Conservation (phyloP, 352 stramenopile genomes). For the Phytopythium sindhum region DNA sequence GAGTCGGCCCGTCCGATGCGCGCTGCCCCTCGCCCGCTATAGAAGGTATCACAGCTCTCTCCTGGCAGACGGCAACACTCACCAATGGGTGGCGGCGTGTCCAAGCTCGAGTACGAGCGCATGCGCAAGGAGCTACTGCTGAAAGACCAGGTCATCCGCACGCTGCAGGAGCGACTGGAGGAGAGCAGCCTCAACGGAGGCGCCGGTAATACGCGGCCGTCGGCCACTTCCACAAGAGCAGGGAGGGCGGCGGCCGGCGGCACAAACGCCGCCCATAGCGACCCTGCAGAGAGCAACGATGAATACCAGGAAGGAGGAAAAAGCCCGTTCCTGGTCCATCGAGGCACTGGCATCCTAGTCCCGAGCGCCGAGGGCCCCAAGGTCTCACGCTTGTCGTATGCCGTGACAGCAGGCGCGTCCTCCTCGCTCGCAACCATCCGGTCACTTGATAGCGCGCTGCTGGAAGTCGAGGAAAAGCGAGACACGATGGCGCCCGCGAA, state of each 20-base stretch:
- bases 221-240: not conserved
- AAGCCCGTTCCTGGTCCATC: not conserved
- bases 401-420: not conserved
- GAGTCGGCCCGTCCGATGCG: not conserved
- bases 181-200: constrained; percentile 17
- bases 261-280: not conserved
- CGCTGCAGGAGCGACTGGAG: constrained; percentile 53
- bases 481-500: not conserved
- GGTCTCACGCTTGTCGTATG: constrained; percentile 20
- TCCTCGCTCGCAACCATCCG: not conserved
- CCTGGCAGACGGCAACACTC: not conserved
- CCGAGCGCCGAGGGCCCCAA: not conserved
- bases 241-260: not conserved
- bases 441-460: not conserved
- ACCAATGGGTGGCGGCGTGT: constrained; percentile 67
- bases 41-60: not conserved
- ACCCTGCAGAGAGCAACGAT: no score
- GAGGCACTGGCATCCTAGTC: constrained; percentile 1
- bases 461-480: not conserved
- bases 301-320: not conserved
- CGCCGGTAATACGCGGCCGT: not conserved
- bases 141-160: constrained; percentile 70
- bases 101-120: constrained; percentile 68
- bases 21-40: not conserved
- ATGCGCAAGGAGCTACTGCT: constrained; percentile 64